Evolutionary conservation across 169 alveolate genomes (phyloP).

Genomic region (Plasmodium sp.): DNA sequence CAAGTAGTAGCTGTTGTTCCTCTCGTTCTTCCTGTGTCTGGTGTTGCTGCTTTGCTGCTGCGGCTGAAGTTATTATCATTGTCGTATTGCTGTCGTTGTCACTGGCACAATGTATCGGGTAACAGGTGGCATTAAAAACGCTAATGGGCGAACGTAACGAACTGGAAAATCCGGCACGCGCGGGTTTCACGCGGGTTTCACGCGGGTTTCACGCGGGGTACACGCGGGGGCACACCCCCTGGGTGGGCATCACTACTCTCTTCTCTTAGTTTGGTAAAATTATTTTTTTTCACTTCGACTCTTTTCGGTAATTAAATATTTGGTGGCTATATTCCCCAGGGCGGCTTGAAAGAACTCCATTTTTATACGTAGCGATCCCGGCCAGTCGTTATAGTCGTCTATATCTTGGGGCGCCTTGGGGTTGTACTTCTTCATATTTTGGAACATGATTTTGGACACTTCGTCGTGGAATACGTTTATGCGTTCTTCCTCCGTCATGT

Average conservation of each 20-base stretch:
- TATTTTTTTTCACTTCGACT: constrained; percentile 2
- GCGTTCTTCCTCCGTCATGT: constrained; percentile 36
- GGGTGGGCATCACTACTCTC: neutral
- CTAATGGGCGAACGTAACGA: neutral
- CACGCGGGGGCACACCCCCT: neutral
- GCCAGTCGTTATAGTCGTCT: constrained; percentile 73
- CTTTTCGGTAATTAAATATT: constrained; percentile 30
- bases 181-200: too few relatives aligned
- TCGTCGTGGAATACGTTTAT: constrained; percentile 58
- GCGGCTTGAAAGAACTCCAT: constrained; percentile 33
- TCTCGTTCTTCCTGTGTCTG: neutral
- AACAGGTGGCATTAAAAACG: neutral
- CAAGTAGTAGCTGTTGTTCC: neutral
- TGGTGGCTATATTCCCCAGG: constrained; percentile 30
- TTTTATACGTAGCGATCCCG: constrained; percentile 59
- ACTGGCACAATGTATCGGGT: neutral
- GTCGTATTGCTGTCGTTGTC: neutral
- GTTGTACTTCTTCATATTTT: constrained; percentile 57
- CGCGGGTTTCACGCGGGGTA: neutral
- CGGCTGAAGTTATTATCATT: neutral
- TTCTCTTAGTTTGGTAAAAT: neutral
- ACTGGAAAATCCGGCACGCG: neutral
- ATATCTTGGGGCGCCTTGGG: constrained; percentile 58
- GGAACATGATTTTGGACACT: constrained; percentile 65
- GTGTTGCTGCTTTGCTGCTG: neutral